Conservation (phyloP, 768 basidiomycete species). For the Lactarius sp. region DNA sequence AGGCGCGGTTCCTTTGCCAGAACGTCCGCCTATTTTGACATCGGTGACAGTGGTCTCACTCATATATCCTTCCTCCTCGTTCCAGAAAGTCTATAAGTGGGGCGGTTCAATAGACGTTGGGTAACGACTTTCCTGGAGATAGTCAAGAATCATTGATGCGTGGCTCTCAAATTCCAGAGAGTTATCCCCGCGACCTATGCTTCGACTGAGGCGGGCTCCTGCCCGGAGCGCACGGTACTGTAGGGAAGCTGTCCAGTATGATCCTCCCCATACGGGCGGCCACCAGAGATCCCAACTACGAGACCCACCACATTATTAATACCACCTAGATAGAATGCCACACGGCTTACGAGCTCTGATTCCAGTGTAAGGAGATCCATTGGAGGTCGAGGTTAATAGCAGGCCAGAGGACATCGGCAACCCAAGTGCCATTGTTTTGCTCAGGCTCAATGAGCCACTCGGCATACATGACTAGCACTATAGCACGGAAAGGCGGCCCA, state of each 20-base stretch:
- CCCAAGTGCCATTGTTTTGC: constrained; percentile 17
- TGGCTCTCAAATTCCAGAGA: neutral
- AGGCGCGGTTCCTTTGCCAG: constrained; percentile 31
- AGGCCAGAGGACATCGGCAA: constrained; percentile 19
- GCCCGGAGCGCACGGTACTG: constrained; percentile 12
- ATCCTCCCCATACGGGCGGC: constrained; percentile 16
- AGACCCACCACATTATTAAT: neutral
- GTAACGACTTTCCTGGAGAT: constrained; percentile 13
- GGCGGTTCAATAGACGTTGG: neutral
- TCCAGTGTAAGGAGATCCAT: constrained; percentile 16
- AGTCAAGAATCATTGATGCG: constrained; percentile 13
- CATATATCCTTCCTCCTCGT: constrained; percentile 16
- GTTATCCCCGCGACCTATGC: neutral
- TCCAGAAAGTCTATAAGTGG: constrained; percentile 17
- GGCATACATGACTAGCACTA: constrained; percentile 15
- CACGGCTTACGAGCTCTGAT: constrained; percentile 16
- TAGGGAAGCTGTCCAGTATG: constrained; percentile 17
- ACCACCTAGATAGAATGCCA: neutral
- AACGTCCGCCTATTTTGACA: constrained; percentile 24
- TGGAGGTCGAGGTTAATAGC: constrained; percentile 18
- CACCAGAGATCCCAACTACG: constrained; percentile 19
- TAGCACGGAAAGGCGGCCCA: constrained; percentile 12
- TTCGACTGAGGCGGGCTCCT: constrained; percentile 15
- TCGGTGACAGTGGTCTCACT: constrained; percentile 14
- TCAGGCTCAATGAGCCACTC: constrained; percentile 13